Evolutionary conservation across 2,329 filamentous ascomycete species (phyloP).

Genomic region (Ambrosiella xylebori): DNA sequence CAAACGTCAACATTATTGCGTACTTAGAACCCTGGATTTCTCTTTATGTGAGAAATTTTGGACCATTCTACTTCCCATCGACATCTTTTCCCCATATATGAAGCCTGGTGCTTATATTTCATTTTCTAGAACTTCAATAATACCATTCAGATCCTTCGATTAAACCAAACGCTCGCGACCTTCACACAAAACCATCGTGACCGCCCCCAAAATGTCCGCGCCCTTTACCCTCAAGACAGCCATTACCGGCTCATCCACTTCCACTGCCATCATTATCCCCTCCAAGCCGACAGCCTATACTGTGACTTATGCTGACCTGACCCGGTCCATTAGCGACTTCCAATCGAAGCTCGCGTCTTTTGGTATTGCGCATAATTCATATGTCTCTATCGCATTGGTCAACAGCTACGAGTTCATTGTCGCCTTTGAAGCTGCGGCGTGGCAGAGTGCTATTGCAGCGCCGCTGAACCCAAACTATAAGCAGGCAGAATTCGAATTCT

Average conservation of each 20-base stretch:
- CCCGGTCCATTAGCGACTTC: conserved; percentile 49
- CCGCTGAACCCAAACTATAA: conserved; percentile 82
- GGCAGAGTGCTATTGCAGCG: conserved; percentile 68
- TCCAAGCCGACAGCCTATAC: conserved; percentile 42
- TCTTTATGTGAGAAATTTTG: neutral
- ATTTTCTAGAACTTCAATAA: neutral
- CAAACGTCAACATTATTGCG: no score
- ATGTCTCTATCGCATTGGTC: conserved; percentile 66
- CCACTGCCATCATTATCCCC: conserved; percentile 56
- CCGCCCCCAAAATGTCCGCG: neutral
- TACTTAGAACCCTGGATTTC: neutral
- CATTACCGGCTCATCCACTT: conserved; percentile 28
- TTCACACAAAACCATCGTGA: neutral
- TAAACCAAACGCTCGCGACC: neutral
- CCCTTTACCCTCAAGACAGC: conserved; percentile 32
- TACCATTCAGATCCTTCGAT: neutral
- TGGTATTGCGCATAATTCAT: conserved; percentile 49
- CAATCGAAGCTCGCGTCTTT: conserved; percentile 62
- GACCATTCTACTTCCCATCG: neutral
- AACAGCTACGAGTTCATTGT: conserved; percentile 84
- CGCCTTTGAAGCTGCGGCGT: conserved; percentile 69
- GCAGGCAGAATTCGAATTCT: conserved; percentile 81
- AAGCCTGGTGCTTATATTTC: neutral
- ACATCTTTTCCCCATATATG: neutral
- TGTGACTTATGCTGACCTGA: conserved; percentile 53